Base-by-base conservation (phyloP, 2,329 filamentous ascomycete genomes). In the Fusarium piperis region DNA sequence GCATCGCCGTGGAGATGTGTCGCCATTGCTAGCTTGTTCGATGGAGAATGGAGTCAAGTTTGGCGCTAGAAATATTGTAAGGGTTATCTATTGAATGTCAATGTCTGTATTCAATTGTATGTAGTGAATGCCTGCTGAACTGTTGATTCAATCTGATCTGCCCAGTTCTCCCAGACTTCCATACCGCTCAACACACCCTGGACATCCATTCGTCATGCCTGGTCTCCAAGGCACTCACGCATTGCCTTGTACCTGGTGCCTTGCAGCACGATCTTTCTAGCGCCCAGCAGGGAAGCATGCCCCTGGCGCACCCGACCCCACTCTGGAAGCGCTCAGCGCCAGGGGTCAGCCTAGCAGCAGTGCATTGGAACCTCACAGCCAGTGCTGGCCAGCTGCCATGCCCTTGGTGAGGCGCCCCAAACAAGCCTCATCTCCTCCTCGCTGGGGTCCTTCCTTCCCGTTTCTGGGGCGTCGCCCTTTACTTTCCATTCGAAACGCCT, bases 351-450 rank as follows among this genome's bases (percentile, higher is more conserved):
- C 62, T 70, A 71, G 62, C 55, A 62, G 67, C 44, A 41, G 56
- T 48, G 44, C 44, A 48, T 48, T 48, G 26, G 62, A 44, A 20
- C 44, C 51, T 56, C 33, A 46, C 53, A 59, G 62, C 46, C 69
- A 62, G 65, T 72, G 70, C 66, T 38, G 60, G 62, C 59, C 66
- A 67, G 57, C 33, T 72, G 56, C n/a, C 46, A 62, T 18, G 48
- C 23, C 16, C 69, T 59, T 66, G 64, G 67, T 64, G 68, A 63
- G n/a, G 51, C 62, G 67, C 65, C 70, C 64, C 74, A 74, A 77
- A 77, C 74, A 69, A 76, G 69, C 74, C 70, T 76, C 75, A 77
- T 71, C 72, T 75, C 73, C 55, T 72, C 65, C 61, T 48, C 41
- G 53, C 58, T 52, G 32, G 58, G 58, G 48, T 60, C 30, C 30